Base-by-base conservation (phyloP, 495 filamentous ascomycete species). In the Aspergillus bertholletiae region DNA sequence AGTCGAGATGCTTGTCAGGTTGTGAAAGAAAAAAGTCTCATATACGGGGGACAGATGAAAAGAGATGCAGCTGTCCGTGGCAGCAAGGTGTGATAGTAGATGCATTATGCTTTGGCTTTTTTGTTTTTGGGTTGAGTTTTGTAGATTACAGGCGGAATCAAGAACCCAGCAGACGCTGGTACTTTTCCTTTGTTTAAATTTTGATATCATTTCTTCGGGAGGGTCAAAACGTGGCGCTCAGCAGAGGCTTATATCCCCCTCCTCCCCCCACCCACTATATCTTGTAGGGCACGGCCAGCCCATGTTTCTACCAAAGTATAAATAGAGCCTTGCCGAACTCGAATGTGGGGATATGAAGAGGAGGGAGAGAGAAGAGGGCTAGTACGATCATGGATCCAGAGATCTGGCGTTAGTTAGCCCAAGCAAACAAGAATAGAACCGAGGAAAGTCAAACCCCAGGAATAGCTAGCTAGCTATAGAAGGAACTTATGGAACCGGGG, bases 101-200 rank as follows among this genome's bases (percentile, higher is more conserved):
- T 43, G 39, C 39, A 43, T 43, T 22, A 43, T 28, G 26, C 32
- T 26, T 56, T 49, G 40, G 34, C 55, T 57, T 54, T 43, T 44
- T 51, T 58, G 53, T 39, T 61, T 23, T 56, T 59, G 45, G 18
- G 47, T 59, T 51, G 23, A 49, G 41, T 54, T 54, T 55, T 62
- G 56, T 62, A 67, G 57, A 60, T 62, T 65, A 60, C 56, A 49
- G 49, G 52, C 49, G 54, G 40, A 58, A 58, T 62, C 55, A 52
- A 59, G 27, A 53, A 59, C 51, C 53, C 53, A 49, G 53, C 58
- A 37, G 22, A 45, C 46, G 58, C 53, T 51, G 56, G 51, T 52
- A 34, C 5, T 64, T 53, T 64, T 61, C 53, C 30, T 64, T 64
- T 61, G 58, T 64, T 57, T 18, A 23, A 26, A 26, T 23, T 12